Conservation (phyloP, 2,329 filamentous ascomycete species). For the Aspergillus pseudotamarii region DNA sequence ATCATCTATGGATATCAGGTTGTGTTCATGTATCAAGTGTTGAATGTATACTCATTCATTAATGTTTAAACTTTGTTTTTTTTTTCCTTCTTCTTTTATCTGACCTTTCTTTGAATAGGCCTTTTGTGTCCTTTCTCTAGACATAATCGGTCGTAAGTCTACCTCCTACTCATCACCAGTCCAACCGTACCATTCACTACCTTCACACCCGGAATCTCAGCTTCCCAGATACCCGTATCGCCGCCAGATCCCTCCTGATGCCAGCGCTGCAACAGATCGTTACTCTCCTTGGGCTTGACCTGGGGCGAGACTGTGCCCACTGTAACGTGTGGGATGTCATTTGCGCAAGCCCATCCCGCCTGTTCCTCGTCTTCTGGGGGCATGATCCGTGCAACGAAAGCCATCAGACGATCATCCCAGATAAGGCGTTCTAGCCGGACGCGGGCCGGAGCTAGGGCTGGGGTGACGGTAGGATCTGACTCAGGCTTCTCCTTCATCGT, state of each 20-base stretch:
- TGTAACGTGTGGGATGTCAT: conserved; percentile 83
- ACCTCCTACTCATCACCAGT: conserved; percentile 47
- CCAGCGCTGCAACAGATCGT: conserved; percentile 78
- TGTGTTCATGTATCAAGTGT: not conserved
- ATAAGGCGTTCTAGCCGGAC: conserved; percentile 70
- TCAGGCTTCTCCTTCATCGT: conserved; percentile 33
- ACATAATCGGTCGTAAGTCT: not conserved
- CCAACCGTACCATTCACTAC: conserved; percentile 60
- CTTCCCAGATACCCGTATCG: conserved; percentile 58
- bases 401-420: conserved; percentile 87
- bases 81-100: not conserved
- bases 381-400: conserved; percentile 76
- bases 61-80: not conserved
- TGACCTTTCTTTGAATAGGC: not conserved
- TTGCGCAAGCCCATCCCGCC: conserved; percentile 68
- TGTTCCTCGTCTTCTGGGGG: conserved; percentile 45
- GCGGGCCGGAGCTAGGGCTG: conserved; percentile 37
- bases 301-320: conserved; percentile 74
- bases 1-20: not conserved
- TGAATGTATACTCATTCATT: not conserved
- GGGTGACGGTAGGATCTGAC: conserved; percentile 30
- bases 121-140: not conserved
- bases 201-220: conserved; percentile 56
- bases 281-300: conserved; percentile 94
- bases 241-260: conserved; percentile 59